Conservation (phyloP, 371 early-diverging fungal species). For the Mucor irregularis region DNA sequence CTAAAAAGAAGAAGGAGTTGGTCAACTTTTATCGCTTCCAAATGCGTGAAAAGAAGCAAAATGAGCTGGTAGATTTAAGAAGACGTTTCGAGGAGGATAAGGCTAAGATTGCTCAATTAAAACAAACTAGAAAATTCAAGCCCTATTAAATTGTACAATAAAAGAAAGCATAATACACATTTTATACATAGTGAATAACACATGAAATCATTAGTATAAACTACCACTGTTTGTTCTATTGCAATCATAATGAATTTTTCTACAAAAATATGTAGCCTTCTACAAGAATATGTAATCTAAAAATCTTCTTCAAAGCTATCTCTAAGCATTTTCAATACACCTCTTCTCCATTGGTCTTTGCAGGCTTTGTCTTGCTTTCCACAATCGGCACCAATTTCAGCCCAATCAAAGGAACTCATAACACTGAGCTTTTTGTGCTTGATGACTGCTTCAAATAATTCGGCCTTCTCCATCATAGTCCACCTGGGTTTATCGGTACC, state of each 20-base stretch:
- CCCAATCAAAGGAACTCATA: constrained; percentile 41
- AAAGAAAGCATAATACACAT: too few relatives aligned
- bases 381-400: constrained; percentile 22
- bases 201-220: too few relatives aligned
- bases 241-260: too few relatives aligned
- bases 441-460: constrained; percentile 29
- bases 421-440: constrained; percentile 33
- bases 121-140: constrained; percentile 80
- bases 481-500: constrained; percentile 33
- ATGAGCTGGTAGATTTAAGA: constrained; percentile 85
- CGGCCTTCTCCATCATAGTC: constrained; percentile 18
- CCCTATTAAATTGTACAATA: constrained; percentile 79
- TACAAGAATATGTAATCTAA: too few relatives aligned
- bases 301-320: too few relatives aligned
- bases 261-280: too few relatives aligned
- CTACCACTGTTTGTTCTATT: too few relatives aligned
- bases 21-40: constrained; percentile 95
- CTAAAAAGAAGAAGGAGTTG: constrained; percentile 71
- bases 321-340: constrained; percentile 15
- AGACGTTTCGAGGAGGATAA: constrained; percentile 94
- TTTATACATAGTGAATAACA: too few relatives aligned
- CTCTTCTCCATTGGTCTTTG: constrained; percentile 51
- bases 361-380: constrained; percentile 40
- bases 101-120: constrained; percentile 76
- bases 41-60: constrained; percentile 84